These are phyloP conservation scores for Gillenia trifoliata DNA, from an alignment of 306 rosid genomes.

Conservation along the genomic window DNA sequence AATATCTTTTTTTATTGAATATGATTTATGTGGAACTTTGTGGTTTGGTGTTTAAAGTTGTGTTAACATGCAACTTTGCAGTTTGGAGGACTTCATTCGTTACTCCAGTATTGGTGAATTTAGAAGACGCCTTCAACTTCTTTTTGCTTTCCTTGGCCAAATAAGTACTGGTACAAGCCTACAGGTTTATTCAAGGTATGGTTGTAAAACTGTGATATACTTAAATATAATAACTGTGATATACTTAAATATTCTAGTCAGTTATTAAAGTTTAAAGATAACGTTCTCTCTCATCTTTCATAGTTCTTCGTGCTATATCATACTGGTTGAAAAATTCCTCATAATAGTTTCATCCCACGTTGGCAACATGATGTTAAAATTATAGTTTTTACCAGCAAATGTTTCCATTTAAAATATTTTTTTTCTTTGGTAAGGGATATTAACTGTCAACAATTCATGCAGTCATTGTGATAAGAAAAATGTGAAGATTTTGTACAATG, in stretches of 20 bases:
- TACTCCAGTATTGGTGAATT: conserved; percentile 92
- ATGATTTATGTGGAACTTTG: not conserved
- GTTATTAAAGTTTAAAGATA: too few relatives aligned
- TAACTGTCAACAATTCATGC: conserved; percentile 24
- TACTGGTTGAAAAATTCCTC: not conserved
- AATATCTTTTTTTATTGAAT: conserved; percentile 5
- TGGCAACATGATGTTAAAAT: not conserved
- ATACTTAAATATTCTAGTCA: not conserved
- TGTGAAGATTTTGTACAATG: conserved; percentile 56
- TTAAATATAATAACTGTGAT: too few relatives aligned
- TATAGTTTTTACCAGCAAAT: not conserved
- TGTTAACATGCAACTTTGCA: conserved; percentile 29
- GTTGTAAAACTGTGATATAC: not conserved
- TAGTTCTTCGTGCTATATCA: not conserved
- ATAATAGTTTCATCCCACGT: not conserved
- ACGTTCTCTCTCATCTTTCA: too few relatives aligned
- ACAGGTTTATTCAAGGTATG: conserved; percentile 44
- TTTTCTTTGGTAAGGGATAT: not conserved
- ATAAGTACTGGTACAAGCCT: conserved; percentile 39
- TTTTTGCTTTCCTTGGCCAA: conserved; percentile 86
- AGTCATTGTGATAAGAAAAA: conserved; percentile 41
- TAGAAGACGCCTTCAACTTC: conserved; percentile 80
- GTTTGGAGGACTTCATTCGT: conserved; percentile 87
- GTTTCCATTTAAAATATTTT: not conserved
- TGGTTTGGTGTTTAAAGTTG: conserved; percentile 1